Evolutionary conservation across 345 rosid species (phyloP).

Genomic region (Acer negundo): DNA sequence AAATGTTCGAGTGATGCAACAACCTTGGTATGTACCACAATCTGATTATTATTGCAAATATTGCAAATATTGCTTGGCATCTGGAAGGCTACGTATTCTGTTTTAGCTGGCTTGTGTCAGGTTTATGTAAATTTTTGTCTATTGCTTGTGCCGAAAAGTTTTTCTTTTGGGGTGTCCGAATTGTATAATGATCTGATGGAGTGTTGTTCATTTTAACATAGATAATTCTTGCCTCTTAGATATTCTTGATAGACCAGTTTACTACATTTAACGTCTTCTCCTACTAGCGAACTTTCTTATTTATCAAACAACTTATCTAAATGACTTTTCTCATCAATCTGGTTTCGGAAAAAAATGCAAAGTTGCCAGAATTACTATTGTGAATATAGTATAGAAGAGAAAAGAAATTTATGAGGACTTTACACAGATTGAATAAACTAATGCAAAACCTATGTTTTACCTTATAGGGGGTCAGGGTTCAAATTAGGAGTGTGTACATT

Average conservation of each 20-base stretch:
- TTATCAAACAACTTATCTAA: background rate
- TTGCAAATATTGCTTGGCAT: slow-evolving; percentile 1
- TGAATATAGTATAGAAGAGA: background rate
- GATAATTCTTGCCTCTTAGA: background rate
- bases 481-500: slow-evolving; percentile 71
- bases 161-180: background rate
- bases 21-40: slow-evolving; percentile 55
- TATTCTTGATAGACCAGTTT: slow-evolving; percentile 3
- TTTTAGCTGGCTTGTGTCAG: background rate
- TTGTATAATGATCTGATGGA: background rate
- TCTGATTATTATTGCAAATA: background rate
- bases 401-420: background rate
- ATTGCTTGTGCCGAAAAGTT: background rate
- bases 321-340: background rate
- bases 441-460: slow-evolving; percentile 5
- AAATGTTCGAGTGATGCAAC: slow-evolving; percentile 76
- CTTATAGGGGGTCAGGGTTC: slow-evolving; percentile 69
- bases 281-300: background rate
- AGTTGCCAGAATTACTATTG: background rate
- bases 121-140: slow-evolving; percentile 9
- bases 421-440: background rate
- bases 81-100: background rate
- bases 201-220: background rate
- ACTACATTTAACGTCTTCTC: background rate
- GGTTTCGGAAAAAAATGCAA: background rate